A percentile compares a stretch with the other conserved stretches of the same genome.
Conservation (phyloP, 257 asterid species). For the Solanum pimpinellifolium region DNA sequence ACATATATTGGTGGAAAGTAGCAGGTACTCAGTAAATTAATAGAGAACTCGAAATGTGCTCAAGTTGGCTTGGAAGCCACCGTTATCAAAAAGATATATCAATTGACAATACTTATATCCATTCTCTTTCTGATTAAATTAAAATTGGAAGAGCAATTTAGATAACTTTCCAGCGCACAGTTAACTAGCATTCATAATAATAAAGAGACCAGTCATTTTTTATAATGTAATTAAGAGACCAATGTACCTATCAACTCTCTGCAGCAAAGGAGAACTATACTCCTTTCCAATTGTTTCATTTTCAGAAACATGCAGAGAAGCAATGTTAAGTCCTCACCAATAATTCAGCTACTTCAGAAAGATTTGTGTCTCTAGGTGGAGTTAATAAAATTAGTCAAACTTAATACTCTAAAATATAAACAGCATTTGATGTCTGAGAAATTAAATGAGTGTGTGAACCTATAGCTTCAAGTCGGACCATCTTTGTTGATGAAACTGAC, state of each 20-base stretch:
- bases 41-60: background rate
- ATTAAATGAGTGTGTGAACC: background rate
- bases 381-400: background rate
- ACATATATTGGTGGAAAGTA: background rate
- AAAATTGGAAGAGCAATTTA: background rate
- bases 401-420: background rate
- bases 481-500: background rate
- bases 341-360: background rate
- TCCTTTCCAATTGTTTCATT: background rate
- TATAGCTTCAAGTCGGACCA: background rate
- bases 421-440: background rate
- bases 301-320: background rate
- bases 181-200: background rate
- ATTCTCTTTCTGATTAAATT: background rate
- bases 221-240: background rate
- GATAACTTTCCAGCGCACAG: background rate
- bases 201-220: background rate
- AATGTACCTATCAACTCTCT: background rate
- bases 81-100: background rate
- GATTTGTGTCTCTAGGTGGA: background rate
- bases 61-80: background rate
- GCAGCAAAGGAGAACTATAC: background rate
- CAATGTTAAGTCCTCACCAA: background rate
- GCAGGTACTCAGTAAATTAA: background rate
- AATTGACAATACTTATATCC: background rate